Percentiles rank a stretch among this genome's conserved stretches.
Conservation (phyloP, 73 alveolate species). For the Blepharisma stoltei region DNA sequence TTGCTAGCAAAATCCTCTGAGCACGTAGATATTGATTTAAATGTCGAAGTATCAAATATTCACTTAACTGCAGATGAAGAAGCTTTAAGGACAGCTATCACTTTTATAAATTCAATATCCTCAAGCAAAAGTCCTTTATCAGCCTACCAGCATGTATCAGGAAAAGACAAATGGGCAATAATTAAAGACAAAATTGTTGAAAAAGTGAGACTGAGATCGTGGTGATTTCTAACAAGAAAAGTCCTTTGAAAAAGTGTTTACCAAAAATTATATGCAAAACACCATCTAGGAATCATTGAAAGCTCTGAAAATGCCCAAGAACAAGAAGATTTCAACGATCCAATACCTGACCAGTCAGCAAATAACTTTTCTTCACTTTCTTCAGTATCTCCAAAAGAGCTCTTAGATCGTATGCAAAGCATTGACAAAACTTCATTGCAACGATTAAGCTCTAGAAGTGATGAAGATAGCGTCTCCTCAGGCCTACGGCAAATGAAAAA, state of each 20-base stretch:
- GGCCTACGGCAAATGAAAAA: background rate
- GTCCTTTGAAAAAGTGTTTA: slow-evolving; percentile 15
- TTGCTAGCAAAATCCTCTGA: background rate
- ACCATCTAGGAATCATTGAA: slow-evolving; percentile 9
- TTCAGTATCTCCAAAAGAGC: too few species aligned
- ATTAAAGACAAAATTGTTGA: background rate
- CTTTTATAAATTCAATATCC: background rate
- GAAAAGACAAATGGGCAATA: background rate
- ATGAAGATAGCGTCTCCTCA: background rate
- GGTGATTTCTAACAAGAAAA: slow-evolving; percentile 8
- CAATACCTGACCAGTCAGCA: too few species aligned
- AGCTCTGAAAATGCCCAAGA: background rate
- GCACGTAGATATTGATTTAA: background rate
- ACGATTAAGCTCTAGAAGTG: background rate
- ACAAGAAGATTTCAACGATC: background rate
- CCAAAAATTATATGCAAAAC: slow-evolving; percentile 16
- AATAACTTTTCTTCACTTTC: too few species aligned
- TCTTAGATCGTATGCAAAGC: too few species aligned
- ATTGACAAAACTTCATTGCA: too few species aligned
- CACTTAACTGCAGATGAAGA: background rate
- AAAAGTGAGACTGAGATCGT: background rate
- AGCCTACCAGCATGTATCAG: background rate
- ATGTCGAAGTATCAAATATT: background rate
- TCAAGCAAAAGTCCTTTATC: background rate
- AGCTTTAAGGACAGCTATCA: background rate